Conservation (phyloP, 768 basidiomycete species). For the Cyathus striatus region DNA sequence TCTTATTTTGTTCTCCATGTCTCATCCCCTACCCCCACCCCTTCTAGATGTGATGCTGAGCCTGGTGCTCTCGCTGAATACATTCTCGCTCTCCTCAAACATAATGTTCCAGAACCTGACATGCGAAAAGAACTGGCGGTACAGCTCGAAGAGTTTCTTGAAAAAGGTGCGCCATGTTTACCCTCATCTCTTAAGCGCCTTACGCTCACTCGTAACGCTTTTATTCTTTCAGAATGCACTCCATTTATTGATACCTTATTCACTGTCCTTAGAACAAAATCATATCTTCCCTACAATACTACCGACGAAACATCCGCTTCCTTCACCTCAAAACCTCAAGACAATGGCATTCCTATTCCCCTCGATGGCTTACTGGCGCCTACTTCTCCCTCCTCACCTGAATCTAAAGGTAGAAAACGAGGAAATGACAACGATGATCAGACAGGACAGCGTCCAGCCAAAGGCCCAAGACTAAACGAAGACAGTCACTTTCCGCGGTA, state of each 20-base stretch:
- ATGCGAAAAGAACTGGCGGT: slow-evolving; percentile 72
- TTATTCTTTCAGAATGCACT: slow-evolving; percentile 47
- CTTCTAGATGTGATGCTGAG: slow-evolving; percentile 92
- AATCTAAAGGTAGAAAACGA: slow-evolving; percentile 64
- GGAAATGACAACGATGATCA: slow-evolving; percentile 57
- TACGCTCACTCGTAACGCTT: slow-evolving; percentile 9
- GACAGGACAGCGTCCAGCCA: slow-evolving; percentile 54
- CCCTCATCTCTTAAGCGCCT: neutral
- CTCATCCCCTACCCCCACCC: slow-evolving; percentile 10
- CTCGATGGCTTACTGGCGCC: slow-evolving; percentile 57
- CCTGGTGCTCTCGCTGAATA: slow-evolving; percentile 92
- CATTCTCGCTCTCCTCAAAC: slow-evolving; percentile 87
- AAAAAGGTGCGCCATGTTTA: slow-evolving; percentile 59
- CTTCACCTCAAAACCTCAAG: slow-evolving; percentile 37
- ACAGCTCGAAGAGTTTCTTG: slow-evolving; percentile 90
- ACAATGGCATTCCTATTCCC: slow-evolving; percentile 78
- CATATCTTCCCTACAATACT: slow-evolving; percentile 70
- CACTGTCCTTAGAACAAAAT: slow-evolving; percentile 77
- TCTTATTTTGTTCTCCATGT: slow-evolving; percentile 4
- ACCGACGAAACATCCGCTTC: slow-evolving; percentile 19
- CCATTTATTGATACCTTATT: slow-evolving; percentile 85
- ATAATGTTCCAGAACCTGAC: slow-evolving; percentile 78
- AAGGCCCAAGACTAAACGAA: slow-evolving; percentile 62
- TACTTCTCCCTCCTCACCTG: slow-evolving; percentile 34
- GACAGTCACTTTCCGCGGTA: slow-evolving; percentile 70